Conservation (phyloP, 176 grass and related monocot genomes). For the Panicum miliaceum region DNA sequence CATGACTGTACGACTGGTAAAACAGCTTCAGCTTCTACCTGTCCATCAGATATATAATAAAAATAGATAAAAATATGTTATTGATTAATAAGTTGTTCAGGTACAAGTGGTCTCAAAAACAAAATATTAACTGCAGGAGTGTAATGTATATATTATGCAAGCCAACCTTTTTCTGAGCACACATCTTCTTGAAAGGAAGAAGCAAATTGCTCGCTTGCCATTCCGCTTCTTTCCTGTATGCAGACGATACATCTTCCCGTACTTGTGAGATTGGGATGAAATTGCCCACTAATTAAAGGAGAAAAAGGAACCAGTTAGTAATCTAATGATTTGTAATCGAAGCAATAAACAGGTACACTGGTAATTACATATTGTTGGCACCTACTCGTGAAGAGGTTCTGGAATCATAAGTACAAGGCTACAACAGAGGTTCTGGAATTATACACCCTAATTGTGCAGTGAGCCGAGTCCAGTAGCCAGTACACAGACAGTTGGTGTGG, state of each 20-base stretch:
- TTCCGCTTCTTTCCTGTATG: conserved; percentile 73
- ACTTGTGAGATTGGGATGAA: conserved; percentile 77
- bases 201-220: conserved; percentile 64
- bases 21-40: conserved; percentile 86
- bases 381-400: background rate
- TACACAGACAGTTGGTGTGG: conserved; percentile 24
- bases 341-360: background rate
- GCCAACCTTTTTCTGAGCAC: conserved; percentile 62
- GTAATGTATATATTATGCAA: background rate
- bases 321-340: background rate
- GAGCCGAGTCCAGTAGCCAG: background rate
- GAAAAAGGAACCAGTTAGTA: background rate
- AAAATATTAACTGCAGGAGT: background rate
- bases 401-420: background rate
- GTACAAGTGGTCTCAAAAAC: background rate
- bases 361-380: background rate
- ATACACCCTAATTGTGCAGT: conserved; percentile 24
- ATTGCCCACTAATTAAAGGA: conserved; percentile 71
- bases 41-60: conserved; percentile 22
- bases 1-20: no score
- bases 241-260: conserved; percentile 72
- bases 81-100: conserved; percentile 1
- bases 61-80: conserved; percentile 25
- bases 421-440: background rate
- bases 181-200: conserved; percentile 77